Conservation (phyloP, 495 filamentous ascomycete species). For the Aspergillus sparsus region DNA sequence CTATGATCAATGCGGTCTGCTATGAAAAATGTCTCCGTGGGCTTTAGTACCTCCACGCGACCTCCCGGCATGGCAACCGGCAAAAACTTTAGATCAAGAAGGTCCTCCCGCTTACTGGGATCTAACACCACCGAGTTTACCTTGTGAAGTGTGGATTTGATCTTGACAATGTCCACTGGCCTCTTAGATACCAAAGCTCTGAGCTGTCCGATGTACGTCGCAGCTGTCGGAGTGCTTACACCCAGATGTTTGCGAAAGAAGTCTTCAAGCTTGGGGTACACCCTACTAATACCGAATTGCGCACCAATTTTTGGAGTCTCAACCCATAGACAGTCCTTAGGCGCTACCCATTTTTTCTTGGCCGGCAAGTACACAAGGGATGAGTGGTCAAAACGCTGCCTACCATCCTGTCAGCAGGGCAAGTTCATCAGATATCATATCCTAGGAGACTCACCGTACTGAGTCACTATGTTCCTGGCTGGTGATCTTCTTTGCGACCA, state of each 20-base stretch:
- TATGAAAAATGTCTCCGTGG: constrained; percentile 5
- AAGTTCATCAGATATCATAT: no score
- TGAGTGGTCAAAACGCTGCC: neutral
- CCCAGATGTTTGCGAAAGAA: neutral
- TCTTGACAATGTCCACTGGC: neutral
- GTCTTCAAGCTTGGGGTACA: constrained; percentile 4
- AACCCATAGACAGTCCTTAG: neutral
- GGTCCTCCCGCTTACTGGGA: neutral
- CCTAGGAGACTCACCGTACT: neutral
- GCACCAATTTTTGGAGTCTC: neutral
- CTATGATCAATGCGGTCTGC: constrained; percentile 3
- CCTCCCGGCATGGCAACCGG: constrained; percentile 2
- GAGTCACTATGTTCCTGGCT: neutral
- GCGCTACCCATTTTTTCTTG: neutral
- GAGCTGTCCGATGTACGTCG: constrained; percentile 1
- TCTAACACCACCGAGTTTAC: neutral
- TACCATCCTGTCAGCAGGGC: neutral
- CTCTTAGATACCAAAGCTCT: neutral
- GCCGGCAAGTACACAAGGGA: constrained; percentile 4
- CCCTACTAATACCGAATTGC: neutral
- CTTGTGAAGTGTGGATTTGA: constrained; percentile 5
- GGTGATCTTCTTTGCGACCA: neutral
- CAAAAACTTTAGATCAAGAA: neutral
- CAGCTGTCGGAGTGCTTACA: neutral
- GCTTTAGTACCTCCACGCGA: neutral